Evolutionary conservation across 371 early-diverging fungal genomes (phyloP).

Genomic region (Basidiobolus meristosporus): DNA sequence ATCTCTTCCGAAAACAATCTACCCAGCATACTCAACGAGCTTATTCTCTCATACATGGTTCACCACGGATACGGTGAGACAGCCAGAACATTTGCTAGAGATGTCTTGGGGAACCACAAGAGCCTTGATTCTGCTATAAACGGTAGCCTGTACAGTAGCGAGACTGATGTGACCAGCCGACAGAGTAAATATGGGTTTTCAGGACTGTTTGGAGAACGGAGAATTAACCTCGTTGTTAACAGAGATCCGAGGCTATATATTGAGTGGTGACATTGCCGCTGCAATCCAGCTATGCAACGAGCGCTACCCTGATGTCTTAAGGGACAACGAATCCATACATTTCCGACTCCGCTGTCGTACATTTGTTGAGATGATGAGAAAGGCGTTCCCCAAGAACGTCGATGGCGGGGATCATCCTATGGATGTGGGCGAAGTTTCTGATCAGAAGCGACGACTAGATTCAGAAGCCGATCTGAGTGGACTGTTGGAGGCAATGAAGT

Average conservation of each 20-base stretch:
- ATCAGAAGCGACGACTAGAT: slow-evolving; percentile 4
- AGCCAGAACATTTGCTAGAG: slow-evolving; percentile 34
- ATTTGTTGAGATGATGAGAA: slow-evolving; percentile 61
- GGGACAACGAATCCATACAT: slow-evolving; percentile 25
- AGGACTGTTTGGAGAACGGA: no score
- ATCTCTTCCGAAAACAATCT: slow-evolving; percentile 4
- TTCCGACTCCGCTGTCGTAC: slow-evolving; percentile 63
- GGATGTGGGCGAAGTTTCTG: background rate
- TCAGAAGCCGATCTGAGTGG: background rate
- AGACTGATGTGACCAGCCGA: slow-evolving; percentile 9
- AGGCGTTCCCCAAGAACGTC: slow-evolving; percentile 4
- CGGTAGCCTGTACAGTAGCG: slow-evolving; percentile 61
- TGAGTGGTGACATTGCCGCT: slow-evolving; percentile 42
- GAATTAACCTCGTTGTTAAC: no score
- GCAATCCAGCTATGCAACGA: slow-evolving; percentile 37
- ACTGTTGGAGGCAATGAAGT: slow-evolving; percentile 26
- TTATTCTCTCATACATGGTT: slow-evolving; percentile 51
- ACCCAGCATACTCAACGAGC: slow-evolving; percentile 17
- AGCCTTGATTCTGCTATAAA: slow-evolving; percentile 39
- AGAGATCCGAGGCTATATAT: slow-evolving; percentile 41
- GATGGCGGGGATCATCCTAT: slow-evolving; percentile 2
- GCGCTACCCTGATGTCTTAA: slow-evolving; percentile 38
- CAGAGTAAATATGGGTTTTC: slow-evolving; percentile 29
- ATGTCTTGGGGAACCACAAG: slow-evolving; percentile 10
- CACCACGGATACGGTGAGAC: slow-evolving; percentile 61